phyloP scores from a whole-genome alignment of 75 land plant species.

The Cunninghamia lanceolata region DNA sequence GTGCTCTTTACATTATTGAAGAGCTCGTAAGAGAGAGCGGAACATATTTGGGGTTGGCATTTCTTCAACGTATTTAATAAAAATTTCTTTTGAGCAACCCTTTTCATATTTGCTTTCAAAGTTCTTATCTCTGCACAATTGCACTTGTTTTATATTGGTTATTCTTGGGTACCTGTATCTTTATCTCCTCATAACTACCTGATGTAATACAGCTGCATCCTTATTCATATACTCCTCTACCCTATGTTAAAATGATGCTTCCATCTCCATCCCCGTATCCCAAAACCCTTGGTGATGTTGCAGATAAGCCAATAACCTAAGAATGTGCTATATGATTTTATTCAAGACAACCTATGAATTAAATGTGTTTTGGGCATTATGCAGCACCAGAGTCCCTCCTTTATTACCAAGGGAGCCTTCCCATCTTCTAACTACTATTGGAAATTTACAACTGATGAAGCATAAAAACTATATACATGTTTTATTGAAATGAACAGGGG shows the following conservation, averaged over 20 bases:
- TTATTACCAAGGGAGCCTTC: no score
- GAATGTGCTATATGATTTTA: no score
- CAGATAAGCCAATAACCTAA: no score
- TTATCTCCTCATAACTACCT: background rate
- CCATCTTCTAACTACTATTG: no score
- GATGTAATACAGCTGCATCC: background rate
- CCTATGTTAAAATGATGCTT: background rate
- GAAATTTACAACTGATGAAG: no score
- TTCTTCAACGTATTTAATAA: background rate
- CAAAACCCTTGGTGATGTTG: background rate
- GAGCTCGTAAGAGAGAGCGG: background rate
- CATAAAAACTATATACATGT: no score
- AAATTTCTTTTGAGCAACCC: background rate
- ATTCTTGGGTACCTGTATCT: background rate
- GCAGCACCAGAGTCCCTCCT: no score
- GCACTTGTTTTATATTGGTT: background rate
- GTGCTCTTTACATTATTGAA: background rate
- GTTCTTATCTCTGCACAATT: background rate
- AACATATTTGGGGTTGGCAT: background rate
- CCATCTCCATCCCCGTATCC: background rate
- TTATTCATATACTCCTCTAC: no score
- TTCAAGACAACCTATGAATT: no score
- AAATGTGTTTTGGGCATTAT: no score
- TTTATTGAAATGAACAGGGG: no score
- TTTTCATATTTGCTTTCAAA: background rate